Percentiles rank a stretch among this genome's conserved stretches.
These are phyloP conservation scores for Hygrophila difformis DNA, from an alignment of 257 asterid species.

Conservation along the genomic window DNA sequence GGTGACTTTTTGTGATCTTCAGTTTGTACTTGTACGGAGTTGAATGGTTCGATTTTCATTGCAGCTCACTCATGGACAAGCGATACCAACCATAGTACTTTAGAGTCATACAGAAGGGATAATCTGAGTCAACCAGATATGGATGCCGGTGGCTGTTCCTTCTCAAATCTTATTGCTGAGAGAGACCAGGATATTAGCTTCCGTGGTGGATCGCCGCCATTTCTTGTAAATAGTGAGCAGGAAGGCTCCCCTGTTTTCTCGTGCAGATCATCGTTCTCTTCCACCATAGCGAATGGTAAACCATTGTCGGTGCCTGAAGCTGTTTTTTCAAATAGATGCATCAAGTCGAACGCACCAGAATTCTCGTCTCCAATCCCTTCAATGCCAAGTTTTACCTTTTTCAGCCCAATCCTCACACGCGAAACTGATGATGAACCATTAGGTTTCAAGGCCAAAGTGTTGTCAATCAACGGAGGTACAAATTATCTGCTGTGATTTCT, in stretches of 20 bases:
- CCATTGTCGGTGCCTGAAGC: slow-evolving; percentile 24
- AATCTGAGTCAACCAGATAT: slow-evolving; percentile 6
- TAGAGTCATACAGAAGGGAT: slow-evolving; percentile 14
- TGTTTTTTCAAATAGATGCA: slow-evolving; percentile 19
- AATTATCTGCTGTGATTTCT: background rate
- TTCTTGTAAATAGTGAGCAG: slow-evolving; percentile 14
- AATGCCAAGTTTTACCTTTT: slow-evolving; percentile 54
- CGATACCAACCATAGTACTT: slow-evolving; percentile 17
- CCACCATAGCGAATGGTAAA: slow-evolving; percentile 20
- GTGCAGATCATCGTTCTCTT: slow-evolving; percentile 46
- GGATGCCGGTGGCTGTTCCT: slow-evolving; percentile 27
- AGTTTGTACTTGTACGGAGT: background rate
- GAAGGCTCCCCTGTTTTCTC: slow-evolving; percentile 38
- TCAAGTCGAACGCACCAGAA: slow-evolving; percentile 20
- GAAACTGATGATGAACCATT: slow-evolving; percentile 21
- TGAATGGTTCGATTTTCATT: slow-evolving; percentile 3
- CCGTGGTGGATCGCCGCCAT: slow-evolving; percentile 32
- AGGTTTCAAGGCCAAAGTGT: slow-evolving; percentile 20
- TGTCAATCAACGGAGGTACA: slow-evolving; percentile 30
- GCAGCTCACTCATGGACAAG: slow-evolving; percentile 57
- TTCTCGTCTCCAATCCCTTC: slow-evolving; percentile 45
- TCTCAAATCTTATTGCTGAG: slow-evolving; percentile 14
- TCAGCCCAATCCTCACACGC: slow-evolving; percentile 26
- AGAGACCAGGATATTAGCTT: slow-evolving; percentile 41
- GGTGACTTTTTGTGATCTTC: background rate